phyloP scores from a whole-genome alignment of 2,329 filamentous ascomycete genomes.

The Aspergillus neoniger region DNA sequence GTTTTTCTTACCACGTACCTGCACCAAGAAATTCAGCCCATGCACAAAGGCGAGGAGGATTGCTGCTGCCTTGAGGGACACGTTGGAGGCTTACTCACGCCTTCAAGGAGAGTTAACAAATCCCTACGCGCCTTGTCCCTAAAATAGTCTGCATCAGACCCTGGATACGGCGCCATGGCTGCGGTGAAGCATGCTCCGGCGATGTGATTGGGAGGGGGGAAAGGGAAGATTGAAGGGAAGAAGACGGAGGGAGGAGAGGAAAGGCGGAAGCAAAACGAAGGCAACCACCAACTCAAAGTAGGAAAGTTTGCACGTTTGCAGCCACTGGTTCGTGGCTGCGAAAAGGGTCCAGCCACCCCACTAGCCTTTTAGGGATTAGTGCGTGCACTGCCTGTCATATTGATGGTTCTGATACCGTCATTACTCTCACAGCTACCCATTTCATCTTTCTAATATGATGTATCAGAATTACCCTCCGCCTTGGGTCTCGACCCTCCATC shows the following conservation, averaged over 20 bases:
- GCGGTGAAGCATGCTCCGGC: constrained; percentile 23
- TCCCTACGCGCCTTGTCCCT: constrained; percentile 73
- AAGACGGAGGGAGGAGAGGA: constrained; percentile 8
- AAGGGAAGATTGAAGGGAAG: constrained; percentile 3
- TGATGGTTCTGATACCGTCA: constrained; percentile 14
- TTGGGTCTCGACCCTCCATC: constrained; percentile 19
- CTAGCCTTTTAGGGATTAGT: constrained; percentile 26
- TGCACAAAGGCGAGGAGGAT: constrained; percentile 14
- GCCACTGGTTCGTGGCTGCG: constrained; percentile 11
- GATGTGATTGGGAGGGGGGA: constrained; percentile 6
- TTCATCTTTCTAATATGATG: not conserved
- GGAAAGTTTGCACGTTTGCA: constrained; percentile 13
- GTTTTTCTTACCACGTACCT: constrained; percentile 99
- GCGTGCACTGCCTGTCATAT: constrained; percentile 16
- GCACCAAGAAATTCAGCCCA: constrained; percentile 24
- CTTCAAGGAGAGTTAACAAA: constrained; percentile 86
- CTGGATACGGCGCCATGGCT: constrained; percentile 46
- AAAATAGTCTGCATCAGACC: constrained; percentile 50
- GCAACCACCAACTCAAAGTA: constrained; percentile 6
- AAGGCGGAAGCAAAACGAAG: constrained; percentile 13
- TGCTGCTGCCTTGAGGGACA: constrained; percentile 8
- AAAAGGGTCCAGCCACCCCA: constrained; percentile 19
- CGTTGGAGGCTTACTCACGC: constrained; percentile 68
- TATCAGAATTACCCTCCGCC: constrained; percentile 17
- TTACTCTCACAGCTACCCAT: not conserved